These are phyloP conservation scores for Penstemon eatonii DNA, from an alignment of 257 asterid genomes.

Conservation along the genomic window DNA sequence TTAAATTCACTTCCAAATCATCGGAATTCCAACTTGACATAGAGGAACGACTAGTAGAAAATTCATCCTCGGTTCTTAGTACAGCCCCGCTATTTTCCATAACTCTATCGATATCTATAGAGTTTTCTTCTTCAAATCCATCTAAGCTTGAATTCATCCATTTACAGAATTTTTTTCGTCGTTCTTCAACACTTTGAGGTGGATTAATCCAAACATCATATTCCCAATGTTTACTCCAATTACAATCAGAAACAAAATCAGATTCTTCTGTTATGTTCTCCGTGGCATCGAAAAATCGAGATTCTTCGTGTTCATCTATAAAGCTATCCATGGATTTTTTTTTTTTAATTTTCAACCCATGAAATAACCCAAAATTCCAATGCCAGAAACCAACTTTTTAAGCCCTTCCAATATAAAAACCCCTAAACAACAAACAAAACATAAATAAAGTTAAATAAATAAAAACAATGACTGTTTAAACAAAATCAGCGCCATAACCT, in stretches of 20 bases:
- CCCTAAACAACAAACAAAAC: constrained; percentile 40
- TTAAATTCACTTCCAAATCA: constrained; percentile 35
- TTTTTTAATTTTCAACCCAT: constrained; percentile 66
- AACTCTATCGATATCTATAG: constrained; percentile 39
- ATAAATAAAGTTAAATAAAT: constrained; percentile 27
- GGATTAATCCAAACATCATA: constrained; percentile 66
- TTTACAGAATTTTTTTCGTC: constrained; percentile 56
- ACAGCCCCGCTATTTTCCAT: constrained; percentile 56
- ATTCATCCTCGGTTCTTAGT: constrained; percentile 50
- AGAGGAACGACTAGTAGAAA: constrained; percentile 47
- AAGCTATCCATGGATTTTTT: constrained; percentile 56
- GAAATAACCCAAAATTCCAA: constrained; percentile 42
- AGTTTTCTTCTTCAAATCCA: constrained; percentile 25
- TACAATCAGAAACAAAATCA: constrained; percentile 34
- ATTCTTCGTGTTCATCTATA: constrained; percentile 47
- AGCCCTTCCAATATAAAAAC: constrained; percentile 43
- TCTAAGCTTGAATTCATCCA: constrained; percentile 52
- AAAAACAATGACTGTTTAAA: constrained; percentile 19
- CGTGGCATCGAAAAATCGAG: constrained; percentile 64
- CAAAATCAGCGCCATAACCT: constrained; percentile 19
- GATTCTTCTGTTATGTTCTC: constrained; percentile 55
- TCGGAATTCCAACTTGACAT: constrained; percentile 46
- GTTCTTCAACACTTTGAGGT: constrained; percentile 71
- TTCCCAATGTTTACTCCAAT: constrained; percentile 30
- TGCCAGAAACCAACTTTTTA: constrained; percentile 42